Evolutionary conservation across 225 moss, liverwort and hornwort species (phyloP), one percentile per base, ranked within the genome.

Genomic region (Marchantia polymorpha): DNA sequence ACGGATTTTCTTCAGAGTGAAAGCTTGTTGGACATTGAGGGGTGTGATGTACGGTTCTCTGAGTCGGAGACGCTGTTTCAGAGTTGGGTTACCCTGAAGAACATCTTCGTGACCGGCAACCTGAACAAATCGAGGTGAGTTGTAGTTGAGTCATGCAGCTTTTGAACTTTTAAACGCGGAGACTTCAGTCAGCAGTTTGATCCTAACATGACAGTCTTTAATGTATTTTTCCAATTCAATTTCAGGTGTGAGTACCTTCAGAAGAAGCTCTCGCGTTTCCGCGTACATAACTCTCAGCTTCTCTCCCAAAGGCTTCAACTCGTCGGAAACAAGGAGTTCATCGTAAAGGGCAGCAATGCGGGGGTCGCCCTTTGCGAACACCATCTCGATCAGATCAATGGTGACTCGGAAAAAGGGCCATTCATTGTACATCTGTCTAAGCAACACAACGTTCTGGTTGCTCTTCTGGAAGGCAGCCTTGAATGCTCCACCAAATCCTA

Each of bases 341-440:
- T 88, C 87, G 23, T 88, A 88, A 47, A 88, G 55, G n/a, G 87
- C 87, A 25, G 87, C 87, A 74, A 88, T 88, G 4, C 87, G 84
- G 22, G 87, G 87, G 56, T 88, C 87, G 27, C 87, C 87, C 75
- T 88, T 88, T 1, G 87, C 87, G 26, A 88, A 88, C 70, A 88
- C 87, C 87, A 88, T 88, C 81, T 88, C 87, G 6, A 88, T 85
- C 12, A 88, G 83, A 59, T 88, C 87, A 13, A 85, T 83, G 4
- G 87, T 88, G 56, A 96, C 96, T 82, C 96, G 87, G 82, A 94
- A 96, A 76, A 92, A 96, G 13, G 96, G 92, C 96, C 96, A 96
- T 63, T 94, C 90, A 6, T 94, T 87, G 80, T 96, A 96, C 96
- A 96, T 96, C 78, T 86, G 86, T 49, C 92, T 87, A 23, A 96